Evolutionary conservation across 2,329 filamentous ascomycete genomes (phyloP), one percentile per base, ranked within the genome.

Genomic region (Phaeosphaeria sp.): DNA sequence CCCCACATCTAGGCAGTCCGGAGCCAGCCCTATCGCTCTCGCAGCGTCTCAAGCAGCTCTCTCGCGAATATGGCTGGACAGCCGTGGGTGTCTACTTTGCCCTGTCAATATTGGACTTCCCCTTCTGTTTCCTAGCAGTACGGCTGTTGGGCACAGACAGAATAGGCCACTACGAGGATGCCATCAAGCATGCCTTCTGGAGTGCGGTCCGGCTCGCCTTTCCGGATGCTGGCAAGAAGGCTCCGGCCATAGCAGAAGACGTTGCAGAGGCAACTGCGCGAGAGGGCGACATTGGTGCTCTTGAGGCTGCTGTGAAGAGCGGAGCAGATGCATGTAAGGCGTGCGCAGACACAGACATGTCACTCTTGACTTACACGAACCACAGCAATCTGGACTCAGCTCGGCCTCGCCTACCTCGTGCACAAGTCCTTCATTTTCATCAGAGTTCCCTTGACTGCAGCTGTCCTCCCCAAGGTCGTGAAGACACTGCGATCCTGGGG

Each of bases 391-490:
- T 89, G 87, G 86, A 98, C 95, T 9, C 93, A 97, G 74, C 82
- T 99, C 27, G 93, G 92, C 17, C 85, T 99, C 49, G 95, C 95
- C 13, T 99, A 99, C 73, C 94, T 94, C 25, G 92, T 99, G 57
- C 95, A 99, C 83, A 99, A 99, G 81, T 96, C 91, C 68, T 92
- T 98, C 77, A 97, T 99, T 71, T 97, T 99, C 78, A 78, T 98
- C 65, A 87, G 95, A n/a, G 92, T 99, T 10, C 95, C 95, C 9
- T 80, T 98, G 63, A 95, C 95, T 1, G 93, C 92, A 13, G 94
- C 93, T 2, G 84, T 98, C 33, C 93, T 92, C 9, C 95, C 95
- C 1, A 97, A 96, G 79, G 89, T 98, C n/a, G 95, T 97, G 71
- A 96, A 92, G 79, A 86, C 88, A 13, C 82, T 99, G 25, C 84